Conservation (phyloP, 371 early-diverging fungal species). For the Circinella minor region DNA sequence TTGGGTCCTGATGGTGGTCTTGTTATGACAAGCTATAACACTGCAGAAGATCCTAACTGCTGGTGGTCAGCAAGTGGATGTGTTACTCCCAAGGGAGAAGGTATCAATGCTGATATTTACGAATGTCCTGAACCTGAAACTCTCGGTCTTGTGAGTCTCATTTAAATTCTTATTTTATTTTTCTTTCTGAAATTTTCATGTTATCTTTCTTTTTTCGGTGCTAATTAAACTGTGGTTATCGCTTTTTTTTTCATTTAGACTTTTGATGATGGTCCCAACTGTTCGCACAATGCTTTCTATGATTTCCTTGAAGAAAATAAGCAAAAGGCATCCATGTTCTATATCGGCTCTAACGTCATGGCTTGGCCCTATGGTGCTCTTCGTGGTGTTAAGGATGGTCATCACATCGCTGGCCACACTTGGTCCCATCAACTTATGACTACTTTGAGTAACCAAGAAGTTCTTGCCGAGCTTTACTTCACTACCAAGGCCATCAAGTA, state of each 20-base stretch:
- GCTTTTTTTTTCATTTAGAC: slow-evolving; percentile 19
- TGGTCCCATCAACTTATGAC: slow-evolving; percentile 65
- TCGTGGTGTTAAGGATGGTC: slow-evolving; percentile 57
- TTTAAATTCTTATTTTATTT: not conserved
- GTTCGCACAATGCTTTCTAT: slow-evolving; percentile 58
- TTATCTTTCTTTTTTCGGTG: not conserved
- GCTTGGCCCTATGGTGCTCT: slow-evolving; percentile 57
- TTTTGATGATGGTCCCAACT: slow-evolving; percentile 58
- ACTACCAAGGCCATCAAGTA: slow-evolving; percentile 58
- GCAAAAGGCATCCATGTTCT: slow-evolving; percentile 49
- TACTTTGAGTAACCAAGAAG: slow-evolving; percentile 54
- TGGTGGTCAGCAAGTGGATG: slow-evolving; percentile 53
- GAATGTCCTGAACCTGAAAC: slow-evolving; percentile 50
- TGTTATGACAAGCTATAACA: slow-evolving; percentile 29
- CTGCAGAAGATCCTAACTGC: slow-evolving; percentile 45
- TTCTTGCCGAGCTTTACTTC: slow-evolving; percentile 63
- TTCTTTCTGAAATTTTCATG: not conserved
- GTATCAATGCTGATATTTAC: slow-evolving; percentile 42
- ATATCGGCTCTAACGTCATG: slow-evolving; percentile 54
- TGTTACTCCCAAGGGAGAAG: slow-evolving; percentile 39
- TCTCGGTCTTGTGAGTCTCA: slow-evolving; percentile 35
- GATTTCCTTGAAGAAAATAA: slow-evolving; percentile 42
- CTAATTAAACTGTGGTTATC: no score
- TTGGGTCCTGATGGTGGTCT: slow-evolving; percentile 25
- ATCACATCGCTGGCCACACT: slow-evolving; percentile 57